phyloP scores from a whole-genome alignment of 2,329 filamentous ascomycete genomes.

The Aspergillus thermomutatus region DNA sequence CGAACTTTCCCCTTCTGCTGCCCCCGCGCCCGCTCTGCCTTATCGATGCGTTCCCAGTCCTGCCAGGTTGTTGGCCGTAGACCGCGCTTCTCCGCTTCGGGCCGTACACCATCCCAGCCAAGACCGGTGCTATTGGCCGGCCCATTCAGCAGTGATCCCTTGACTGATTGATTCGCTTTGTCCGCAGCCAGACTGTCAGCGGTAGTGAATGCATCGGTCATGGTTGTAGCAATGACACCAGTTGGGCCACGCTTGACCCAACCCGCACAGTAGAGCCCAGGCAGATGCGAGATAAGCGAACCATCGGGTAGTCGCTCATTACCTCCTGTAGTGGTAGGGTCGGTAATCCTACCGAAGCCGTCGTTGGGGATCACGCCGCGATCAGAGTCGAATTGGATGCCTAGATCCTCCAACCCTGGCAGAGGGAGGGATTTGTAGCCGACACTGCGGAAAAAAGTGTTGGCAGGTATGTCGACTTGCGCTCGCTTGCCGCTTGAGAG shows the following conservation, averaged over 20 bases:
- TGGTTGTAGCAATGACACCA: conserved; percentile 92
- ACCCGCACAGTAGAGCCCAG: conserved; percentile 85
- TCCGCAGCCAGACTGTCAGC: conserved; percentile 81
- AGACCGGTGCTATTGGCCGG: conserved; percentile 38
- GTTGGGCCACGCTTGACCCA: conserved; percentile 96
- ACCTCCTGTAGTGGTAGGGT: conserved; percentile 25
- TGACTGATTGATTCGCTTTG: conserved; percentile 49
- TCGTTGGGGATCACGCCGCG: conserved; percentile 82
- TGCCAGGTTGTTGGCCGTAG: conserved; percentile 71
- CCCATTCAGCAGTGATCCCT: conserved; percentile 47
- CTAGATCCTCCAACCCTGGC: conserved; percentile 67
- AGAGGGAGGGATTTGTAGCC: conserved; percentile 84
- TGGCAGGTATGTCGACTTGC: conserved; percentile 56
- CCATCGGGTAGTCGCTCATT: conserved; percentile 27
- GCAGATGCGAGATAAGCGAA: conserved; percentile 50
- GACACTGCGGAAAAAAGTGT: conserved; percentile 85
- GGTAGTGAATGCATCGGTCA: conserved; percentile 89
- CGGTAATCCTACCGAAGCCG: conserved; percentile 67
- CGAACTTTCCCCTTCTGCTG: conserved; percentile 68
- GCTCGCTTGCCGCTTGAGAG: conserved; percentile 48
- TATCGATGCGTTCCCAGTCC: conserved; percentile 83
- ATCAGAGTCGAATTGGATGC: conserved; percentile 71
- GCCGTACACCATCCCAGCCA: conserved; percentile 76
- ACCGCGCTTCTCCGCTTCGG: conserved; percentile 54
- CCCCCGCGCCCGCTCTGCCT: conserved; percentile 68